phyloP scores from a whole-genome alignment of 768 basidiomycete genomes.

The Boletus rubropictus region DNA sequence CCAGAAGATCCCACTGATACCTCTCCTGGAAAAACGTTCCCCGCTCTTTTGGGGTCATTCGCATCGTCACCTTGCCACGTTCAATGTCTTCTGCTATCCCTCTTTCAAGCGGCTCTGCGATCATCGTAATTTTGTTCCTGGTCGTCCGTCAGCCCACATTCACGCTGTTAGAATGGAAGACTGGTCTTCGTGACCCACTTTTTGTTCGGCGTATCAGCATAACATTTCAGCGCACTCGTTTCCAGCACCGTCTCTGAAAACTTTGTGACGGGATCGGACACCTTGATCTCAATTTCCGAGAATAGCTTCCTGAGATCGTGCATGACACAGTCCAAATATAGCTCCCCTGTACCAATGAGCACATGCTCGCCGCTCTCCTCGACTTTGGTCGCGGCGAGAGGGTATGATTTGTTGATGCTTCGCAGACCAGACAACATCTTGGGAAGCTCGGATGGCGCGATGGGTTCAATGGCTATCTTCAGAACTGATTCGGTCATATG shows the following conservation, averaged over 20 bases:
- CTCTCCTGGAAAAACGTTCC: conserved; percentile 95
- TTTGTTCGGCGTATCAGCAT: conserved; percentile 99
- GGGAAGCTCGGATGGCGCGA: conserved; percentile 93
- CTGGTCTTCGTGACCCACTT: conserved; percentile 50
- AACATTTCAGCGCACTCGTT: conserved; percentile 96
- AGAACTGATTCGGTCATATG: conserved; percentile 97
- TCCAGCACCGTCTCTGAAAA: conserved; percentile 98
- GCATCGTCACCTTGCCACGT: conserved; percentile 86
- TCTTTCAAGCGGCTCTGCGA: conserved; percentile 93
- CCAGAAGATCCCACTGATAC: conserved; percentile 97
- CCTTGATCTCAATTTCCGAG: conserved; percentile 99
- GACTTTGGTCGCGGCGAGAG: conserved; percentile 89
- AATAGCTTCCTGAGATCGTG: conserved; percentile 90
- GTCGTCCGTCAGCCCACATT: conserved; percentile 10
- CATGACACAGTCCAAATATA: conserved; percentile 95
- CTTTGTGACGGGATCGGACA: conserved; percentile 96
- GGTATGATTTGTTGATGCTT: conserved; percentile 97
- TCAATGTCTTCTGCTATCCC: conserved; percentile 98
- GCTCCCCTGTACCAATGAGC: conserved; percentile 91
- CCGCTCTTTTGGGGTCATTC: conserved; percentile 91
- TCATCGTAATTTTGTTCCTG: conserved; percentile 98
- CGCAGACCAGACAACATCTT: conserved; percentile 98
- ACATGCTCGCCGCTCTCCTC: conserved; percentile 99
- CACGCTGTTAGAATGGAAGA: conserved; percentile 5
- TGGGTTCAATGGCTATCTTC: conserved; percentile 97